A percentile compares a stretch with the other conserved stretches of the same genome.
These are phyloP conservation scores for Aschersonia sp. DNA, from an alignment of 2,329 filamentous ascomycete species.

Conservation along the genomic window DNA sequence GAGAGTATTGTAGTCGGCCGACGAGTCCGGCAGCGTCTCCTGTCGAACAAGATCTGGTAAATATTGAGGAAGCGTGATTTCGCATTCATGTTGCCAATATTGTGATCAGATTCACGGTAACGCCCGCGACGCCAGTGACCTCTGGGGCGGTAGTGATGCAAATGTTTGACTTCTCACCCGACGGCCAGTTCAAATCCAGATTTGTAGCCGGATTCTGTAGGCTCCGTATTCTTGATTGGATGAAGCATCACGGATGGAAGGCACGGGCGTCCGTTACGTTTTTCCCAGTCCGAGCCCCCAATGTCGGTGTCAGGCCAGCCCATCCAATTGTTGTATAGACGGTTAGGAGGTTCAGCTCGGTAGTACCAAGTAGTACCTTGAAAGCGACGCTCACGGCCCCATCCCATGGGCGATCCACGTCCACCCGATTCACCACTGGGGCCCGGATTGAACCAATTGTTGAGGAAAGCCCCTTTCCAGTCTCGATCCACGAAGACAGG, in stretches of 20 bases:
- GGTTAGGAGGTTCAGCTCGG: constrained; percentile 39
- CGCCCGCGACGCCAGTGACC: no score
- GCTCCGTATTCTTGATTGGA: constrained; percentile 42
- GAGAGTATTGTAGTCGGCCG: no score
- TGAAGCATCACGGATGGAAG: constrained; percentile 44
- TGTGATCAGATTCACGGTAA: no score
- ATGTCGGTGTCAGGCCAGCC: constrained; percentile 40
- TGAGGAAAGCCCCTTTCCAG: constrained; percentile 42
- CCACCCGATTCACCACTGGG: constrained; percentile 38
- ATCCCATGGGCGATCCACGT: constrained; percentile 41
- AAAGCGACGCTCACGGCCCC: constrained; percentile 42
- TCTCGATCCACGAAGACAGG: constrained; percentile 67
- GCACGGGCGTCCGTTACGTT: constrained; percentile 38
- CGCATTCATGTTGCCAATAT: no score
- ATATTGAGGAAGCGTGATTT: no score
- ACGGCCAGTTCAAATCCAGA: constrained; percentile 22
- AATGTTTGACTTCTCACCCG: constrained; percentile 14
- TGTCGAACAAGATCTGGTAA: no score
- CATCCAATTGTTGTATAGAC: constrained; percentile 49
- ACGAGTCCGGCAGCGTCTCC: no score
- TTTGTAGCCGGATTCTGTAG: constrained; percentile 28
- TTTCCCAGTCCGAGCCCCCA: constrained; percentile 42
- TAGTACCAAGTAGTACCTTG: constrained; percentile 48
- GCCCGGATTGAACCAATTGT: constrained; percentile 46
- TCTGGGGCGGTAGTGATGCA: not conserved